Conservation (phyloP, 2,329 filamentous ascomycete genomes). For the Fusarium sp. region DNA sequence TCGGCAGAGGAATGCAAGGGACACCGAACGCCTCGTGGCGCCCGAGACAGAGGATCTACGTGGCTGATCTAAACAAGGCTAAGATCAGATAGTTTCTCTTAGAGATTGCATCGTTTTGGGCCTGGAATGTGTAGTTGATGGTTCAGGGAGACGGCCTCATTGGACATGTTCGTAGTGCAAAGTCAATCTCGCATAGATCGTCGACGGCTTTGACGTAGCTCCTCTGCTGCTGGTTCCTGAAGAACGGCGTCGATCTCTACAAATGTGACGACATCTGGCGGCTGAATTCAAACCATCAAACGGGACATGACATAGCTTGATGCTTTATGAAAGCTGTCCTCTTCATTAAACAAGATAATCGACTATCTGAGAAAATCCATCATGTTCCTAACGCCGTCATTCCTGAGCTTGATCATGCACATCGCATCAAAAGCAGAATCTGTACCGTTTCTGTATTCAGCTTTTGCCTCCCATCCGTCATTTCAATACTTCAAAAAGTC, state of each 20-base stretch:
- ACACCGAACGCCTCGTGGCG: slow-evolving; percentile 25
- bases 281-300: slow-evolving; percentile 23
- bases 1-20: slow-evolving; percentile 26
- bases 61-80: not conserved
- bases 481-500: slow-evolving; percentile 30
- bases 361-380: slow-evolving; percentile 38
- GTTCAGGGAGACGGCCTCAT: not conserved
- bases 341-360: slow-evolving; percentile 24
- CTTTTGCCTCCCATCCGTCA: slow-evolving; percentile 23
- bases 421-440: slow-evolving; percentile 32
- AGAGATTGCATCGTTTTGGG: slow-evolving; percentile 1
- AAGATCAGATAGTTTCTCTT: not conserved
- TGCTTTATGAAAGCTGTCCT: slow-evolving; percentile 16
- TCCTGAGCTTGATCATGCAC: slow-evolving; percentile 39
- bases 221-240: slow-evolving; percentile 16
- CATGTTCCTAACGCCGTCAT: slow-evolving; percentile 43
- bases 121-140: slow-evolving; percentile 23
- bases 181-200: slow-evolving; percentile 12
- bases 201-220: slow-evolving; percentile 11
- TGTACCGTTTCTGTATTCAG: slow-evolving; percentile 30
- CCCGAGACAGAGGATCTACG: slow-evolving; percentile 7
- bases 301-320: slow-evolving; percentile 6
- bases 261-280: slow-evolving; percentile 29
- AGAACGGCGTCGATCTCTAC: slow-evolving; percentile 13
- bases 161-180: slow-evolving; percentile 2